Percentiles rank a stretch among this genome's conserved stretches.
Evolutionary conservation across 768 basidiomycete genomes (phyloP).

Genomic region (Aureoboletus auriporus): DNA sequence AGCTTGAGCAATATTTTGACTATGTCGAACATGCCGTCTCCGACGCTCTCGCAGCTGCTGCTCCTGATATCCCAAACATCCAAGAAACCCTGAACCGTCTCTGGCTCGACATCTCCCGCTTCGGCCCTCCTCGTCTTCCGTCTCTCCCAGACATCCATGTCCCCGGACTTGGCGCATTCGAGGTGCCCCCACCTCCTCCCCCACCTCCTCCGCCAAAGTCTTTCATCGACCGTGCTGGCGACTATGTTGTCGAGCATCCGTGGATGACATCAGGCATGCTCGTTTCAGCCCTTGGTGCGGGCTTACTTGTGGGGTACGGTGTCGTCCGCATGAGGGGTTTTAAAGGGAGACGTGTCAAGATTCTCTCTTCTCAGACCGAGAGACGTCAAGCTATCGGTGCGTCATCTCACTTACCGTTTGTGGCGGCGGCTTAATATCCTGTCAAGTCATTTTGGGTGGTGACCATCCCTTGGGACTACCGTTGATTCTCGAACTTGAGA

Average conservation of each 20-base stretch:
- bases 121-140: constrained; percentile 56
- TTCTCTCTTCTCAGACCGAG: constrained; percentile 31
- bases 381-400: constrained; percentile 45
- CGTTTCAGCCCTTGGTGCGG: constrained; percentile 55
- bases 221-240: constrained; percentile 41
- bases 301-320: constrained; percentile 58
- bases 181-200: constrained; percentile 58
- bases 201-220: constrained; percentile 54
- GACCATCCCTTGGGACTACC: constrained; percentile 71
- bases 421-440: constrained; percentile 1
- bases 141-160: constrained; percentile 50
- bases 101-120: constrained; percentile 78
- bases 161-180: constrained; percentile 66
- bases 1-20: constrained; percentile 67
- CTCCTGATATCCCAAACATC: constrained; percentile 58
- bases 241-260: constrained; percentile 58
- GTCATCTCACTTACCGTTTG: constrained; percentile 8
- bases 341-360: constrained; percentile 21
- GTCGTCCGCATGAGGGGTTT: constrained; percentile 18
- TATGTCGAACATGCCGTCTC: constrained; percentile 61
- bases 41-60: constrained; percentile 50
- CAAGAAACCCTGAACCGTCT: constrained; percentile 64
- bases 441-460: constrained; percentile 74
- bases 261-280: constrained; percentile 55
- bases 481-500: constrained; percentile 69